Base-by-base conservation (phyloP, 2,329 filamentous ascomycete species). In the Tricladium varicosporioides region DNA sequence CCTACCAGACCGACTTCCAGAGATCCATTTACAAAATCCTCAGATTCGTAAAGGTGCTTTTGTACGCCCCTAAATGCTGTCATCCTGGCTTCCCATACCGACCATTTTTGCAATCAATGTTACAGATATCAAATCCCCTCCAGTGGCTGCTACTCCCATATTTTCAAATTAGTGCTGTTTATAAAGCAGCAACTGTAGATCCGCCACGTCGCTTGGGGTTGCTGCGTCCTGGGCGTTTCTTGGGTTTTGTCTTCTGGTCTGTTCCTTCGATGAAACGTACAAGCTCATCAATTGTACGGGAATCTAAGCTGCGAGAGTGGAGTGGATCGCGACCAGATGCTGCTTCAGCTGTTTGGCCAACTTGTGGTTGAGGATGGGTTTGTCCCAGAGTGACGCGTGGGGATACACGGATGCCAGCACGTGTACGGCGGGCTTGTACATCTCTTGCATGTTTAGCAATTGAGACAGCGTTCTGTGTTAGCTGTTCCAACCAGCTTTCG, bases 361-460 rank as follows among this genome's bases (percentile, higher is more conserved):
- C 80, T 60, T 83, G 82, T 47, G 84, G 83, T 66, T 86, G 83
- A 10, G 85, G 83, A 52, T 80, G 81, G 33, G 81, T 81, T 53
- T 80, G 78, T n/a, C 65, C 69, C 55, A 86, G 74, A 22, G 79
- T 78, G 22, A 80, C 78, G 44, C 82, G 79, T 19, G 85, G 78
- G 16, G 83, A 85, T 68, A 93, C 84, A 54, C 84, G 81, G 63
- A 92, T 87, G 48, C 81, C 83, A 8, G 88, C 81, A 59, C 87
- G 85, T 45, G 92, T 80, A 59, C 89, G 83, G 55, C 88, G 85
- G 48, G 86, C 85, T 73, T 94, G 87, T 40, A 90, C 80, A 62
- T 94, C 89, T 76, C 96, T 96, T 59, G 91, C 89, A 69, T 96
- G 92, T 78, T 95, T 97, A 51, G 92, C 93, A 64, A 97, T 92